Conservation (phyloP, 129 eudicot genomes). For the Flaveria trinervia region DNA sequence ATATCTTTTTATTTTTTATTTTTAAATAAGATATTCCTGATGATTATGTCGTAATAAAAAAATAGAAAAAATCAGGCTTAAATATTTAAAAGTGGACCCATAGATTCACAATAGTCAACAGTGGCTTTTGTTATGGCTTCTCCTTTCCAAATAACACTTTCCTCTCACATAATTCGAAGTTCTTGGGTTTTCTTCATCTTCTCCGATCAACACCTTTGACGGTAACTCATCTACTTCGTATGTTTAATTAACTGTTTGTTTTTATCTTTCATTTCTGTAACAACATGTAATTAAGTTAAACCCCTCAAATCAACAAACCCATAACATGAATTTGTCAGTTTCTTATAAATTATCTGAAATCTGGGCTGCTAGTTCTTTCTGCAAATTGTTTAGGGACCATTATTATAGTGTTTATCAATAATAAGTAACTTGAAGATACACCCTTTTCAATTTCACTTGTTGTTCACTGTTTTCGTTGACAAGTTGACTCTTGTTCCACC, state of each 20-base stretch:
- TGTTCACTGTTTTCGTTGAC: neutral
- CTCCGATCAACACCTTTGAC: neutral
- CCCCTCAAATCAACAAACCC: neutral
- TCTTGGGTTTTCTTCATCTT: constrained; percentile 14
- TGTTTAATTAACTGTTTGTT: neutral
- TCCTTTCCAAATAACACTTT: neutral
- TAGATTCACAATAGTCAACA: constrained; percentile 21
- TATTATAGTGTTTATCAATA: neutral
- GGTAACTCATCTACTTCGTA: constrained; percentile 15
- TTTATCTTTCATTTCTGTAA: neutral
- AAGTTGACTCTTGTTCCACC: no score
- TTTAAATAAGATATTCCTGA: no score
- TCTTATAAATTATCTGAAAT: neutral
- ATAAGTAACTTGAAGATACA: neutral
- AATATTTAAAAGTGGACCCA: constrained; percentile 17
- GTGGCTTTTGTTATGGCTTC: neutral
- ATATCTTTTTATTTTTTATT: neutral
- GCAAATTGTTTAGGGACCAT: neutral
- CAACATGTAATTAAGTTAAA: neutral
- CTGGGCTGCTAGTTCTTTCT: neutral
- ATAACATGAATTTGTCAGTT: neutral
- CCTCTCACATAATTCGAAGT: neutral
- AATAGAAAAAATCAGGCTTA: neutral
- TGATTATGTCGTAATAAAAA: no score
- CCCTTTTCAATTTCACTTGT: neutral